Percentiles rank a stretch among this genome's conserved stretches.
Conservation (phyloP, 1,284 basidiomycete genomes). For the Coriolopsis trogii region DNA sequence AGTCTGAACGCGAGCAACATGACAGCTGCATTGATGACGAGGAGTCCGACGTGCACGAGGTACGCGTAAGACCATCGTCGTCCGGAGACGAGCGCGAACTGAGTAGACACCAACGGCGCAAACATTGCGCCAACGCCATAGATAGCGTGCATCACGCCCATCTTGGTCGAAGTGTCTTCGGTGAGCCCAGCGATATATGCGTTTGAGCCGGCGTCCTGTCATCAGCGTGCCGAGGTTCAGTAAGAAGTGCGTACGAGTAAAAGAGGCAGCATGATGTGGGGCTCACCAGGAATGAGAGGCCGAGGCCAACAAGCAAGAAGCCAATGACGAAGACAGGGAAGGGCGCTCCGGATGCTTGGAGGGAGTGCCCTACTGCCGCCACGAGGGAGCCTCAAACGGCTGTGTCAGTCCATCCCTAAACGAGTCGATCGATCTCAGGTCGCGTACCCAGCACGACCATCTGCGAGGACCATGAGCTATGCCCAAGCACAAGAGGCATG, state of each 20-base stretch:
- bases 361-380: constrained; percentile 48
- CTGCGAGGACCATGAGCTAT: constrained; percentile 7
- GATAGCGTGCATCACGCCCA: constrained; percentile 64
- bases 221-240: background rate
- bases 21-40: constrained; percentile 45
- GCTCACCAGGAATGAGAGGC: constrained; percentile 53
- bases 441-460: constrained; percentile 28
- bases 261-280: background rate
- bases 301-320: constrained; percentile 63
- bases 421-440: constrained; percentile 15
- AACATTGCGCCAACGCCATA: constrained; percentile 54
- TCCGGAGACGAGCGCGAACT: constrained; percentile 58
- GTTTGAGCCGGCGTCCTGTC: constrained; percentile 59
- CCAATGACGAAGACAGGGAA: constrained; percentile 65
- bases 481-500: background rate
- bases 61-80: constrained; percentile 65
- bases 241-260: background rate
- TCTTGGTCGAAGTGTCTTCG: constrained; percentile 49
- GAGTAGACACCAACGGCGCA: constrained; percentile 63
- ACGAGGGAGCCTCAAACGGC: too few species aligned
- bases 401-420: background rate
- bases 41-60: constrained; percentile 57
- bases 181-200: constrained; percentile 53
- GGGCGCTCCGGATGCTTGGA: constrained; percentile 63
- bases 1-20: constrained; percentile 54